These are phyloP conservation scores for Rhynchosporium secalis DNA, from an alignment of 2,329 filamentous ascomycete species.

Conservation along the genomic window DNA sequence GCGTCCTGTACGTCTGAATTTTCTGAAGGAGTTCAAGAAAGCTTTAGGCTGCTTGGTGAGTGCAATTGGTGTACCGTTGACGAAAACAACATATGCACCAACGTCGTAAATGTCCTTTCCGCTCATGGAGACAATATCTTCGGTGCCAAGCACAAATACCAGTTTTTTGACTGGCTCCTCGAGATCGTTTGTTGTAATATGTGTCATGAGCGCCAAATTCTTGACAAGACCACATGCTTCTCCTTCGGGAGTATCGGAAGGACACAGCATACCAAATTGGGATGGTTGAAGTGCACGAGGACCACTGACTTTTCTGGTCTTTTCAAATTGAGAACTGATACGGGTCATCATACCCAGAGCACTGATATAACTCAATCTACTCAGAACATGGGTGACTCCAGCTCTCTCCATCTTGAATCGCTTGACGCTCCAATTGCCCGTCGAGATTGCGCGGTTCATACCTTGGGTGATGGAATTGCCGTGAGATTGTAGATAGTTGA, in stretches of 20 bases:
- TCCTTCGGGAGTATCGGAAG: conserved; percentile 96
- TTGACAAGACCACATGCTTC: conserved; percentile 98
- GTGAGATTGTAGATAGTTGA: conserved; percentile 79
- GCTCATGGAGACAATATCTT: conserved; percentile 75
- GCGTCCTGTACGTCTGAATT: conserved; percentile 82
- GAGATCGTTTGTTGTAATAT: conserved; percentile 95
- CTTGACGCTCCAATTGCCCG: conserved; percentile 96
- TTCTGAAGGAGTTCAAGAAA: conserved; percentile 83
- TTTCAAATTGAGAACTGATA: conserved; percentile 98
- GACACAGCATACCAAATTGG: conserved; percentile 97
- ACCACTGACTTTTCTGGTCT: conserved; percentile 94
- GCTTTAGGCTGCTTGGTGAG: conserved; percentile 82
- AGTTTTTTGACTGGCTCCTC: conserved; percentile 86
- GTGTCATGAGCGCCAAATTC: conserved; percentile 97
- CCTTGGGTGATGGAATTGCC: conserved; percentile 86
- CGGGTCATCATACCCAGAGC: conserved; percentile 99
- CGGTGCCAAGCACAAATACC: conserved; percentile 82
- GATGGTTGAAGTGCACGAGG: conserved; percentile 95
- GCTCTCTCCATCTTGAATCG: conserved; percentile 98
- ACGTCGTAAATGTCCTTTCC: conserved; percentile 84
- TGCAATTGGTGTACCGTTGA: conserved; percentile 93
- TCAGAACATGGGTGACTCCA: conserved; percentile 94
- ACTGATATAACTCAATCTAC: conserved; percentile 91
- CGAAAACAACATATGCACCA: conserved; percentile 85
- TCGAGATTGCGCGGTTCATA: conserved; percentile 94